Evolutionary conservation across 2,329 filamentous ascomycete species (phyloP).

Genomic region (Aschersonia sp.): DNA sequence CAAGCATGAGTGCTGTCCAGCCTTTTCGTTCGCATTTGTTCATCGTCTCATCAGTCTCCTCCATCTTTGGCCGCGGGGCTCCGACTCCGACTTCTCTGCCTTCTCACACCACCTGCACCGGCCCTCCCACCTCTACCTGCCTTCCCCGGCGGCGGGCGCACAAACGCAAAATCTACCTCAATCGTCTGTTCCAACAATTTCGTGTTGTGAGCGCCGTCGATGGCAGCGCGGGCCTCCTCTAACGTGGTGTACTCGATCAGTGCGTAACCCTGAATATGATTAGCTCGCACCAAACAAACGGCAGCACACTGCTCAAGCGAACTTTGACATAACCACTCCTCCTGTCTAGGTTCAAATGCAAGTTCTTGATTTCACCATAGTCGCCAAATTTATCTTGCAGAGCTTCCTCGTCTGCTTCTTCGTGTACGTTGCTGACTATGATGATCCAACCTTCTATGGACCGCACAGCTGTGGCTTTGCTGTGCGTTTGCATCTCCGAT

Average conservation of each 20-base stretch:
- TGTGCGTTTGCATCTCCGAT: constrained; percentile 55
- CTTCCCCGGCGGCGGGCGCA: constrained; percentile 55
- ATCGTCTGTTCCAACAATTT: constrained; percentile 74
- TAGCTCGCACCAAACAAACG: not conserved
- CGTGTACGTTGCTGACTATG: constrained; percentile 75
- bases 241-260: constrained; percentile 74
- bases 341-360: constrained; percentile 71
- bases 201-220: constrained; percentile 62
- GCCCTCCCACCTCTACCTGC: constrained; percentile 22
- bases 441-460: constrained; percentile 87
- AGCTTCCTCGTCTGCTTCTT: constrained; percentile 75
- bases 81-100: constrained; percentile 33
- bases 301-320: constrained; percentile 1
- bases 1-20: not conserved
- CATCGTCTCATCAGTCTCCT: constrained; percentile 9
- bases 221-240: constrained; percentile 66
- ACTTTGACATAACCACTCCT: constrained; percentile 82
- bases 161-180: constrained; percentile 73
- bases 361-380: constrained; percentile 75
- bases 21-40: not conserved
- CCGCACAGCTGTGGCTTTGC: constrained; percentile 66
- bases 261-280: constrained; percentile 54
- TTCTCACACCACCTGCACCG: constrained; percentile 18
- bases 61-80: constrained; percentile 28
- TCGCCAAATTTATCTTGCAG: constrained; percentile 72